phyloP scores from a whole-genome alignment of 108 stramenopile species.

The Mediolabrus comicus region DNA sequence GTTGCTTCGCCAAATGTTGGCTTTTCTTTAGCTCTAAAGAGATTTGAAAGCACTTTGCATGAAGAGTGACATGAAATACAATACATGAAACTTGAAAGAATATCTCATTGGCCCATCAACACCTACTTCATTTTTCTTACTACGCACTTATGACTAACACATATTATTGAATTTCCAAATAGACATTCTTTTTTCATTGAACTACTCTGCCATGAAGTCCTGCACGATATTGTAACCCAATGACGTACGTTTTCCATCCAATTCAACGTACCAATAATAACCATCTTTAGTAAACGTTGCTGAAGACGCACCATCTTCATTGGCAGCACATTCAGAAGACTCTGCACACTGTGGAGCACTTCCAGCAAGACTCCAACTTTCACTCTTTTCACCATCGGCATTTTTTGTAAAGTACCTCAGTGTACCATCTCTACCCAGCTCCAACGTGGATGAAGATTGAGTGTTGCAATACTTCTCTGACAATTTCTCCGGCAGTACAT shows the following conservation, averaged over 20 bases:
- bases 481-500: conserved; percentile 19
- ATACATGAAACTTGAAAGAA: background rate
- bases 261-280: background rate
- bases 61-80: background rate
- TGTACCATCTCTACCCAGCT: conserved; percentile 29
- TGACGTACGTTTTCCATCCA: background rate
- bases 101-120: background rate
- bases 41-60: conserved; percentile 3
- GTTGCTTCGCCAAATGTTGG: conserved; percentile 31
- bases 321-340: background rate
- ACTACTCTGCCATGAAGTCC: background rate
- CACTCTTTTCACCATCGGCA: conserved; percentile 5
- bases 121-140: background rate
- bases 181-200: background rate
- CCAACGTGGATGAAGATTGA: conserved; percentile 23
- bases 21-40: conserved; percentile 25
- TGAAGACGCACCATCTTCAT: background rate
- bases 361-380: background rate
- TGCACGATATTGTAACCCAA: background rate
- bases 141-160: background rate
- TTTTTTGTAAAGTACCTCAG: conserved; percentile 24
- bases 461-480: conserved; percentile 1
- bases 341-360: conserved; percentile 2
- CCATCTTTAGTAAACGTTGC: conserved; percentile 1
- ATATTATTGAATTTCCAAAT: background rate